These are phyloP conservation scores for Talaromyces sp. DNA, from an alignment of 2,329 filamentous ascomycete species.

Conservation along the genomic window DNA sequence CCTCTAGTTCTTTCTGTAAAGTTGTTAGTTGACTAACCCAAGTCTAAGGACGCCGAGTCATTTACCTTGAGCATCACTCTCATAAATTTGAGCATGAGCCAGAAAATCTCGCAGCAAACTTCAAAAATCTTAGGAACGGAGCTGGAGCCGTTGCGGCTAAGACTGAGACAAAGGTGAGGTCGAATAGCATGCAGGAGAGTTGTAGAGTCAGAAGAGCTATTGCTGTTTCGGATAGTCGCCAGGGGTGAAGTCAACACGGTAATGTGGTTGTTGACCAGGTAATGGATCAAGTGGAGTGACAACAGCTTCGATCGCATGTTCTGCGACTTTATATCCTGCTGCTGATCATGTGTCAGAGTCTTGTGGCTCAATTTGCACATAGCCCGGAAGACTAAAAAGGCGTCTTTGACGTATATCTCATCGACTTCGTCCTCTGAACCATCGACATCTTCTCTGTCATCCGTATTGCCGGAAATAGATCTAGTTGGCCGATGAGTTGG, in stretches of 20 bases:
- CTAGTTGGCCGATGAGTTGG: conserved; percentile 44
- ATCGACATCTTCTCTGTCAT: conserved; percentile 38
- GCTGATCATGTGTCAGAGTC: conserved; percentile 78
- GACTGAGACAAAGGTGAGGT: conserved; percentile 90
- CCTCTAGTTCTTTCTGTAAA: conserved; percentile 83
- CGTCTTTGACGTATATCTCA: conserved; percentile 94
- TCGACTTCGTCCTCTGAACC: conserved; percentile 66
- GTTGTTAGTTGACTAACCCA: conserved; percentile 12
- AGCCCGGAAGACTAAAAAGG: conserved; percentile 93
- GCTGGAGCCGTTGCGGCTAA: conserved; percentile 92
- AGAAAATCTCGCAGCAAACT: conserved; percentile 95
- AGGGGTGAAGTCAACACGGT: conserved; percentile 84
- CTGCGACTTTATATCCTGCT: conserved; percentile 87
- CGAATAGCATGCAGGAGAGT: conserved; percentile 93
- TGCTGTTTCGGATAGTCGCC: conserved; percentile 88
- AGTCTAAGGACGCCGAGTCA: too few species aligned
- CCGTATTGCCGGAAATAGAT: conserved; percentile 30
- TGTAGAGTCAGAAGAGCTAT: conserved; percentile 75
- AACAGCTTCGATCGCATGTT: conserved; percentile 97
- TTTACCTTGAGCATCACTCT: conserved; percentile 82
- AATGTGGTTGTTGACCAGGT: conserved; percentile 90
- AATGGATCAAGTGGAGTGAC: conserved; percentile 92
- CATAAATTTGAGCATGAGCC: conserved; percentile 93
- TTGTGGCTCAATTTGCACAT: conserved; percentile 98
- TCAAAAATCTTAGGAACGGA: conserved; percentile 90